Evolutionary conservation across 2,329 filamentous ascomycete species (phyloP).

Genomic region (Exserohilum turcica): DNA sequence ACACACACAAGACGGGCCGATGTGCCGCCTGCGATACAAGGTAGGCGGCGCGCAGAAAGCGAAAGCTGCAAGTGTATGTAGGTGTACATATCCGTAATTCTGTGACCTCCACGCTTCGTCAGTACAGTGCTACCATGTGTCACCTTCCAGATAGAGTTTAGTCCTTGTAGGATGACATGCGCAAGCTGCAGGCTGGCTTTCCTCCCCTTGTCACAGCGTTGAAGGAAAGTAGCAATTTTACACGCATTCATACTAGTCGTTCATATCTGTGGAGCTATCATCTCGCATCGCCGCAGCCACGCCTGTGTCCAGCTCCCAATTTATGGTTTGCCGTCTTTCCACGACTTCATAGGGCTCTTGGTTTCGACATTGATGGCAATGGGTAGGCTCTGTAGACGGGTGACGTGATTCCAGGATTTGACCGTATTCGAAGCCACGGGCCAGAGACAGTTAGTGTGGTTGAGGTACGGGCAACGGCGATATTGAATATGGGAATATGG

Average conservation of each 20-base stretch:
- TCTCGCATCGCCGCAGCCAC: no score
- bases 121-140: background rate
- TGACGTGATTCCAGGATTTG: background rate
- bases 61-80: slow-evolving; percentile 1
- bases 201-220: background rate
- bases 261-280: background rate
- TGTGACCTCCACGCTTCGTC: background rate
- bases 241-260: background rate
- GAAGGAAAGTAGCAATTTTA: background rate
- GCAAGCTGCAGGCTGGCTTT: background rate
- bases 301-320: no score
- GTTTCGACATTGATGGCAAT: no score
- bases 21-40: background rate
- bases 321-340: no score
- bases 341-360: no score
- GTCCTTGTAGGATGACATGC: background rate
- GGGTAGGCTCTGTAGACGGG: no score
- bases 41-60: background rate
- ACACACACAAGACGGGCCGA: background rate
- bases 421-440: no score
- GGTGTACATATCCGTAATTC: background rate
- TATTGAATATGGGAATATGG: background rate
- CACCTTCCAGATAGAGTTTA: background rate
- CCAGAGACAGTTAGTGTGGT: background rate
- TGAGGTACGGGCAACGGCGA: background rate